phyloP scores from a whole-genome alignment of 2,329 filamentous ascomycete genomes.

The Mollisia scopiformis region DNA sequence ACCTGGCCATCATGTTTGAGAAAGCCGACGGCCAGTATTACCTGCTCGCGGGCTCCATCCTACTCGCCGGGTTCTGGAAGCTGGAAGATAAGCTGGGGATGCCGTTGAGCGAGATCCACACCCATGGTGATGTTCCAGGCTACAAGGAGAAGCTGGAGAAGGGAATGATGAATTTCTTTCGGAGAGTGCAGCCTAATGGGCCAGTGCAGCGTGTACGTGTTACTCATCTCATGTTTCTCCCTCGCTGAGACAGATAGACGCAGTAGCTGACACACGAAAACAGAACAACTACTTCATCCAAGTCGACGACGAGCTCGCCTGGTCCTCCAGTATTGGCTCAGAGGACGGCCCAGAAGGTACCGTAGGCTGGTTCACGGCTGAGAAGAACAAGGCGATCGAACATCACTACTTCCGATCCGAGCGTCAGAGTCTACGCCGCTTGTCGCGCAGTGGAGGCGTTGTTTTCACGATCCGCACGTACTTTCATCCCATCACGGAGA shows the following conservation, averaged over 20 bases:
- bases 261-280: conserved; percentile 17
- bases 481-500: conserved; percentile 55
- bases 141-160: conserved; percentile 73
- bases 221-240: not conserved
- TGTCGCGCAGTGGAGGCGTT: conserved; percentile 56
- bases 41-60: conserved; percentile 73
- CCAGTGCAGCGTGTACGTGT: conserved; percentile 48
- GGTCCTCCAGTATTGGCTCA: conserved; percentile 74
- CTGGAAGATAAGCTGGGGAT: conserved; percentile 81
- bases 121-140: conserved; percentile 73
- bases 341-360: conserved; percentile 61
- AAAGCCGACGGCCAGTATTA: conserved; percentile 77
- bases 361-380: conserved; percentile 75
- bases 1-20: conserved; percentile 84
- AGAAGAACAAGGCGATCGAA: conserved; percentile 72
- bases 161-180: conserved; percentile 83
- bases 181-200: conserved; percentile 68
- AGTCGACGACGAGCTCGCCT: conserved; percentile 76
- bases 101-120: conserved; percentile 79
- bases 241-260: conserved; percentile 2
- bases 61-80: conserved; percentile 83
- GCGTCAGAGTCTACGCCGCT: conserved; percentile 62
- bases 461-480: conserved; percentile 69
- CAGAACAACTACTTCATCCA: conserved; percentile 90
- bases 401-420: conserved; percentile 77